phyloP scores from a whole-genome alignment of 2,329 filamentous ascomycete species.

The Fusarium torreyae region DNA sequence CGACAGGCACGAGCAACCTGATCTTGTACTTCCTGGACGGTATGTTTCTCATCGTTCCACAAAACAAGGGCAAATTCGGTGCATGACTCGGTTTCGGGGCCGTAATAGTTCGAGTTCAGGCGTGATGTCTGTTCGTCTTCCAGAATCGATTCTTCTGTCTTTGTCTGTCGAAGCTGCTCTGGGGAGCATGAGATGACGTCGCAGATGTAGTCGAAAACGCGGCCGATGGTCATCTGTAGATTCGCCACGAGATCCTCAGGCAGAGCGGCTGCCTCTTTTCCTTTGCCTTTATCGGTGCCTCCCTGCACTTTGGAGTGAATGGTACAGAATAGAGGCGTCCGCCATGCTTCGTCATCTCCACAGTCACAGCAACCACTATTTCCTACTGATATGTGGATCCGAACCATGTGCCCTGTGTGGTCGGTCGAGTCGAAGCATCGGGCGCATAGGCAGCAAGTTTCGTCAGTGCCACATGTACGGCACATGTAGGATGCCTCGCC shows the following conservation, averaged over 20 bases:
- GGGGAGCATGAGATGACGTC: slow-evolving; percentile 98
- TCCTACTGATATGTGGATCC: slow-evolving; percentile 87
- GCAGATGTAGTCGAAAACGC: slow-evolving; percentile 93
- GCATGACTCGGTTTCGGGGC: slow-evolving; percentile 64
- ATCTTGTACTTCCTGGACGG: slow-evolving; percentile 88
- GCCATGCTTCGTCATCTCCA: slow-evolving; percentile 96
- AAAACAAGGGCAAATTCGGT: slow-evolving; percentile 85
- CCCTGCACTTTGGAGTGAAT: slow-evolving; percentile 82
- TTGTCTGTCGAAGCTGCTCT: slow-evolving; percentile 89
- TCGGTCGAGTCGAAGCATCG: slow-evolving; percentile 96
- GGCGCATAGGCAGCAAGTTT: slow-evolving; percentile 95
- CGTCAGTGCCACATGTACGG: slow-evolving; percentile 93
- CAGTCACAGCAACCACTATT: slow-evolving; percentile 98
- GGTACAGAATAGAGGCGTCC: slow-evolving; percentile 87
- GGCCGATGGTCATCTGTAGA: slow-evolving; percentile 88
- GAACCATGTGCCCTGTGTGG: slow-evolving; percentile 92
- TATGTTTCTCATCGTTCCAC: slow-evolving; percentile 99
- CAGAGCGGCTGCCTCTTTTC: slow-evolving; percentile 70
- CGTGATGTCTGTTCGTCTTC: slow-evolving; percentile 87
- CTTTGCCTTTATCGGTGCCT: slow-evolving; percentile 72
- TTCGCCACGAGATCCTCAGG: slow-evolving; percentile 82
- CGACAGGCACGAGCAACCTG: slow-evolving; percentile 93
- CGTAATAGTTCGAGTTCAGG: slow-evolving; percentile 79
- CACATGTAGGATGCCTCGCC: slow-evolving; percentile 96
- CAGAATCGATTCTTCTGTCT: slow-evolving; percentile 84